These are phyloP conservation scores for Colletotrichum musicola DNA, from an alignment of 2,329 filamentous ascomycete species.

Conservation along the genomic window DNA sequence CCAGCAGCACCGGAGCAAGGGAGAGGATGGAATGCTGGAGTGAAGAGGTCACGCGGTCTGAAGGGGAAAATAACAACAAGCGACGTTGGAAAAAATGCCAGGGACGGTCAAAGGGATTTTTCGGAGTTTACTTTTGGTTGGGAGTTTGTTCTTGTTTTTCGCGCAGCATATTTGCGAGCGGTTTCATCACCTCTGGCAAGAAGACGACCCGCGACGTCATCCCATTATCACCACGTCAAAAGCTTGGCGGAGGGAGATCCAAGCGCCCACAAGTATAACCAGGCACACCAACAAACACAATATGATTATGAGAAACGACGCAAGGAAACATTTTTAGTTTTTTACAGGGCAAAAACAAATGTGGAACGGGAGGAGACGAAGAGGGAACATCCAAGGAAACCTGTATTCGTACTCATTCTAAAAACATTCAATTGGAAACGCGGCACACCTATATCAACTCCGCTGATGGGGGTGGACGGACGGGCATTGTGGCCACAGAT, in stretches of 20 bases:
- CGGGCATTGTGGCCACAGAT: slow-evolving; percentile 20
- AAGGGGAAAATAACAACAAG: too few relatives aligned
- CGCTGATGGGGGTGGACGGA: slow-evolving; percentile 4
- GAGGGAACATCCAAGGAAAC: slow-evolving; percentile 6
- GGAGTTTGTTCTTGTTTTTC: background rate
- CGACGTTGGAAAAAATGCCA: background rate
- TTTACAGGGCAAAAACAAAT: too few relatives aligned
- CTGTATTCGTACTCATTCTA: slow-evolving; percentile 33
- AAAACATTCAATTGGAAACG: slow-evolving; percentile 22
- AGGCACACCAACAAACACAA: background rate
- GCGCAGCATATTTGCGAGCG: background rate
- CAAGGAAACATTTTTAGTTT: too few relatives aligned
- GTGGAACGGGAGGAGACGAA: background rate
- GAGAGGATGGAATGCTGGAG: slow-evolving; percentile 45
- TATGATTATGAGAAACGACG: background rate
- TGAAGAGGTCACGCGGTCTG: slow-evolving; percentile 2
- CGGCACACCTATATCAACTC: slow-evolving; percentile 29
- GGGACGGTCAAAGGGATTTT: background rate
- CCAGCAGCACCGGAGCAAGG: slow-evolving; percentile 64
- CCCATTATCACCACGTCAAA: slow-evolving; percentile 16
- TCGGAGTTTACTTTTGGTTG: background rate
- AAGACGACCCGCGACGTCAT: slow-evolving; percentile 8
- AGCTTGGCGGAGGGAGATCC: slow-evolving; percentile 11
- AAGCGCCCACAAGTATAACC: background rate
- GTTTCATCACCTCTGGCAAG: background rate